These are phyloP conservation scores for Thalassiosira oceanica DNA, from an alignment of 352 stramenopile genomes.

Conservation along the genomic window DNA sequence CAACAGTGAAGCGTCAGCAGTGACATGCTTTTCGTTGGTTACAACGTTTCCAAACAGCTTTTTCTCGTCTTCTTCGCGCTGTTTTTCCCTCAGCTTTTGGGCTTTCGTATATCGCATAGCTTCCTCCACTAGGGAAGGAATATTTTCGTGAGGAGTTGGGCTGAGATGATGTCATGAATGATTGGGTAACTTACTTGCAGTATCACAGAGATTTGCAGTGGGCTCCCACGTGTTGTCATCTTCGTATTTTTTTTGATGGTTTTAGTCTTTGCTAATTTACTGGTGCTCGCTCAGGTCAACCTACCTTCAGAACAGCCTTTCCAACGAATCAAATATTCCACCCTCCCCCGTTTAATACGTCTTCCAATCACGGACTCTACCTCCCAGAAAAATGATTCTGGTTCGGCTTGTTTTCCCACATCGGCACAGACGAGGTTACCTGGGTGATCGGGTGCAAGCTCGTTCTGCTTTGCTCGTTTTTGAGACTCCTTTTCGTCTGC, in stretches of 20 bases:
- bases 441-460: slow-evolving; percentile 14
- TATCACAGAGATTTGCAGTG: slow-evolving; percentile 57
- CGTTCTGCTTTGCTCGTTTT: slow-evolving; percentile 7
- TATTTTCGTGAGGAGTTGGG: not conserved
- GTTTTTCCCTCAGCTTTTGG: slow-evolving; percentile 41
- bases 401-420: not conserved
- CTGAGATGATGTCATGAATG: slow-evolving; percentile 1
- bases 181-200: slow-evolving; percentile 35
- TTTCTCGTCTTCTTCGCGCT: slow-evolving; percentile 37
- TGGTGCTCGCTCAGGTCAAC: too few relatives aligned
- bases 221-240: slow-evolving; percentile 69
- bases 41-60: slow-evolving; percentile 32
- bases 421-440: slow-evolving; percentile 27
- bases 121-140: slow-evolving; percentile 37
- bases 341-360: slow-evolving; percentile 19
- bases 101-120: slow-evolving; percentile 42
- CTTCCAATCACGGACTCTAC: slow-evolving; percentile 39
- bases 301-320: slow-evolving; percentile 55
- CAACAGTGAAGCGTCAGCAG: too few relatives aligned
- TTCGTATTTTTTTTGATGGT: too few relatives aligned
- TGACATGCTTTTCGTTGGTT: too few relatives aligned
- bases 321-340: slow-evolving; percentile 69
- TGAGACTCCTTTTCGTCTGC: slow-evolving; percentile 27
- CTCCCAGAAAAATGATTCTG: slow-evolving; percentile 52
- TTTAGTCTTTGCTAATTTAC: too few relatives aligned